Conservation (phyloP, 257 asterid genomes). For the Nicotiana sylvestris region DNA sequence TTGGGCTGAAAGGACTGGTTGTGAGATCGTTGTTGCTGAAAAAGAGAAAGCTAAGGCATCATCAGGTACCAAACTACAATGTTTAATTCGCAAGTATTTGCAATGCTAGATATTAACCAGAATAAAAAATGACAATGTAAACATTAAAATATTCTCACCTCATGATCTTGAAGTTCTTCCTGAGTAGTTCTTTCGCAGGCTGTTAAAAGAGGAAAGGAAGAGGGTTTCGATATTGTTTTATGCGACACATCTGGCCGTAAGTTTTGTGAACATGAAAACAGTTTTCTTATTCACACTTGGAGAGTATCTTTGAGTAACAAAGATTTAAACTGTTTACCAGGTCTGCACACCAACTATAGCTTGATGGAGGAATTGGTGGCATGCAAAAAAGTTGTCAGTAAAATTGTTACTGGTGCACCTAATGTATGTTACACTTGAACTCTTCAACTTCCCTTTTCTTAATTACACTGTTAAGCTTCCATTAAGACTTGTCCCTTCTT, state of each 20-base stretch:
- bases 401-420: slow-evolving; percentile 81
- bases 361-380: slow-evolving; percentile 90
- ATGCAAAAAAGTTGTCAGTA: slow-evolving; percentile 77
- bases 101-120: neutral
- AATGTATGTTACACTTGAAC: slow-evolving; percentile 45
- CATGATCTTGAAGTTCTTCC: slow-evolving; percentile 58
- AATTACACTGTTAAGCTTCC: neutral
- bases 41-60: slow-evolving; percentile 85
- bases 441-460: neutral
- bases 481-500: neutral
- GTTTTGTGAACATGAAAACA: slow-evolving; percentile 21
- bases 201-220: slow-evolving; percentile 72
- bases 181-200: slow-evolving; percentile 97
- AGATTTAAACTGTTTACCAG: slow-evolving; percentile 27
- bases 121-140: neutral
- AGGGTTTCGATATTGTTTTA: slow-evolving; percentile 73
- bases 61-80: slow-evolving; percentile 45
- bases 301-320: neutral
- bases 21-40: slow-evolving; percentile 90
- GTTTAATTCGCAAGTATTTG: neutral
- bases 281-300: neutral
- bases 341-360: slow-evolving; percentile 93
- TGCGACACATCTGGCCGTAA: slow-evolving; percentile 99
- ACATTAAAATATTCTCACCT: slow-evolving; percentile 18
- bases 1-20: slow-evolving; percentile 94